Base-by-base conservation (phyloP, 345 rosid species). In the Heritiera littoralis region DNA sequence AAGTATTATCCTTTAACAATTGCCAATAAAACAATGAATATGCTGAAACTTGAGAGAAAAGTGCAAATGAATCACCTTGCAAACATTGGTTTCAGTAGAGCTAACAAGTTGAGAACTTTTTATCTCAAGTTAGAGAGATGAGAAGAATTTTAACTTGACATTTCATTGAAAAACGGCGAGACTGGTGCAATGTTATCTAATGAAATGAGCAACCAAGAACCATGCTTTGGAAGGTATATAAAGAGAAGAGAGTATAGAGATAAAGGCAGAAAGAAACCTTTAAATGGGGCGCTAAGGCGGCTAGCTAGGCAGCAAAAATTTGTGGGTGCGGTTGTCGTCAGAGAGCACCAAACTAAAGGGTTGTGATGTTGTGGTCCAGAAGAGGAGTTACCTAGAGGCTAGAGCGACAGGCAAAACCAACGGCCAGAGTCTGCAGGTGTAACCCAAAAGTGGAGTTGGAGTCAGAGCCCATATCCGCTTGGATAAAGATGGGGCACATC, bases 271-370 rank as follows among this genome's bases (percentile, higher is more conserved):
- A 6, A 4, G 60, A 38, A 56, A 18, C 28, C 61, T n/a, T 56
- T 6, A 58, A 58, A 2, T n/a, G 4, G n/a, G 30, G 61, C 7
- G 5, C 55, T 51, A 51, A 51, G 55, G 17, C 28, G 28, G 23
- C 7, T 58, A 4, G 38, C 38, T 35, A 35, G 70, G 49, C 6
- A 9, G 60, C 43, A 4, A 41, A 43, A 67, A 49, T 35, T 1
- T 65, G 61, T 60, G 79, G 71, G 79, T 77, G 79, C 35, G 79
- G 51, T 4, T 77, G 72, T 66, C 72, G 79, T 77, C 79, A 64
- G 48, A 65, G 35, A 77, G 79, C 79, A 77, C 46, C 49, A 75
- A 6, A 43, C 4, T 41, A 60, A n/a, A 45, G 1, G n/a, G 67
- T 30, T 32, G 67, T 48, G 58, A 75, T 48, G 60, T 51, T 48